Percentiles rank a stretch among this genome's conserved stretches.
phyloP scores from a whole-genome alignment of 164 flowering plant genomes.

The Vitis cinerea region DNA sequence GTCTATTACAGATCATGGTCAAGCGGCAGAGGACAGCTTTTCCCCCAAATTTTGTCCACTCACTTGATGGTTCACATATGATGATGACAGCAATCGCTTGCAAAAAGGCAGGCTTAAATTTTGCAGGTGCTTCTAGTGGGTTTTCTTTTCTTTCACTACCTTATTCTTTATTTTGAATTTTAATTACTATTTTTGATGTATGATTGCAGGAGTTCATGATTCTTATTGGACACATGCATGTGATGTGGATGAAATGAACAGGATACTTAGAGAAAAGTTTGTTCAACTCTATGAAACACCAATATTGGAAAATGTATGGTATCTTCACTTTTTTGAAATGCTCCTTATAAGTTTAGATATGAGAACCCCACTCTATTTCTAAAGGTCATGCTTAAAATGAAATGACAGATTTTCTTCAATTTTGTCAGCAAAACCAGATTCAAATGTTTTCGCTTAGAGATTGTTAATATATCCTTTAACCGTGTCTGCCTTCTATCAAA shows the following conservation, averaged over 20 bases:
- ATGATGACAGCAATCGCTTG: slow-evolving; percentile 99
- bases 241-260: slow-evolving; percentile 89
- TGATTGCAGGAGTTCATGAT: slow-evolving; percentile 90
- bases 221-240: slow-evolving; percentile 99
- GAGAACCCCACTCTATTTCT: too few species aligned
- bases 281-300: slow-evolving; percentile 89
- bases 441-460: not conserved
- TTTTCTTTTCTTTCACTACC: not conserved
- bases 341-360: too few species aligned
- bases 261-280: slow-evolving; percentile 83
- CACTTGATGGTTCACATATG: slow-evolving; percentile 99
- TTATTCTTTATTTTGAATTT: too few species aligned
- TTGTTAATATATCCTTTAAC: not conserved
- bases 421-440: not conserved
- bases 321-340: not conserved
- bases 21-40: slow-evolving; percentile 91
- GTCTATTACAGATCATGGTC: slow-evolving; percentile 61
- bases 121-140: slow-evolving; percentile 66
- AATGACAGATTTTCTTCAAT: too few species aligned
- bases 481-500: not conserved
- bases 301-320: slow-evolving; percentile 75
- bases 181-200: too few species aligned
- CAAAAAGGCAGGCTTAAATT: slow-evolving; percentile 80
- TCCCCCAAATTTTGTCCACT: slow-evolving; percentile 97
- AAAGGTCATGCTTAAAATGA: too few species aligned